These are phyloP conservation scores for Aspergillus brasiliensis DNA, from an alignment of 2,329 filamentous ascomycete species.

Conservation along the genomic window DNA sequence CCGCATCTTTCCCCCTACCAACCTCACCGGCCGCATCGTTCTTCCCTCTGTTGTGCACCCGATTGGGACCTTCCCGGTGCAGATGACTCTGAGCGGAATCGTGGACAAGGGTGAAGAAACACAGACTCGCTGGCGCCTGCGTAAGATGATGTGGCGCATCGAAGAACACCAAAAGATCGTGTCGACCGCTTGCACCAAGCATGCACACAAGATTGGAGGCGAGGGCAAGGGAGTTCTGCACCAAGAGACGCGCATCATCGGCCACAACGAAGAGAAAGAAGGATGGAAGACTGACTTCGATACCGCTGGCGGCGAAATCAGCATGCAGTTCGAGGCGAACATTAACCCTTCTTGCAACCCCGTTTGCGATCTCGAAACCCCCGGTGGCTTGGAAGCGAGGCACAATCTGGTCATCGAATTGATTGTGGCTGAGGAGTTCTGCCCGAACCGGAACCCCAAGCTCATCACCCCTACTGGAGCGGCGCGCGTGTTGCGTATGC, in stretches of 20 bases:
- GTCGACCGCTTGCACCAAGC: conserved; percentile 77
- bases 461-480: conserved; percentile 84
- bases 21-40: conserved; percentile 82
- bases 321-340: conserved; percentile 73
- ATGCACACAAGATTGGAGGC: conserved; percentile 66
- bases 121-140: conserved; percentile 83
- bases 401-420: conserved; percentile 90
- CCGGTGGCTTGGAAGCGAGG: conserved; percentile 74
- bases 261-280: conserved; percentile 75
- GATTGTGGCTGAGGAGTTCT: conserved; percentile 90
- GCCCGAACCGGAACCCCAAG: conserved; percentile 67
- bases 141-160: conserved; percentile 89
- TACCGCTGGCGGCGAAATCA: conserved; percentile 70
- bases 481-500: conserved; percentile 87
- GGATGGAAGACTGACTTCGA: conserved; percentile 87
- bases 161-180: conserved; percentile 82
- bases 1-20: conserved; percentile 93
- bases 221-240: conserved; percentile 72
- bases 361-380: conserved; percentile 74
- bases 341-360: conserved; percentile 65
- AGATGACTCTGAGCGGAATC: conserved; percentile 83
- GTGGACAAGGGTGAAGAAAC: conserved; percentile 69
- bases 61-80: conserved; percentile 76
- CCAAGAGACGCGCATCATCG: conserved; percentile 74
- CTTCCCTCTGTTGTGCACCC: conserved; percentile 84